Evolutionary conservation across 1,284 basidiomycete species (phyloP).

Genomic region (Cutaneotrichosporon dermatis): DNA sequence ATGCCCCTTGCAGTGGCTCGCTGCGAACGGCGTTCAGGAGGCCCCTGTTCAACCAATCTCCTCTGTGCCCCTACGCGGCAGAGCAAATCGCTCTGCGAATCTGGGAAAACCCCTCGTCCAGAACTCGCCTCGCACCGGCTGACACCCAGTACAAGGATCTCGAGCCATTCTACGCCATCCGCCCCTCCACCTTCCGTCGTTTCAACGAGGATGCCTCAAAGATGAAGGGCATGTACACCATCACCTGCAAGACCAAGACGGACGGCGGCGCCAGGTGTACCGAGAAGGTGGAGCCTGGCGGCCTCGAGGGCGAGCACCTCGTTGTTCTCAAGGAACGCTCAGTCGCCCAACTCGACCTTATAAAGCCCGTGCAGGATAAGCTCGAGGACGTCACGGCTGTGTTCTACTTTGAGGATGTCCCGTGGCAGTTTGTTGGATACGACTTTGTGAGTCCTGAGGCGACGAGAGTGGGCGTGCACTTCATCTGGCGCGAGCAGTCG

Average conservation of each 20-base stretch:
- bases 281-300: slow-evolving; percentile 25
- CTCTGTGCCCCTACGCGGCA: too few species aligned
- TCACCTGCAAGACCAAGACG: slow-evolving; percentile 27
- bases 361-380: slow-evolving; percentile 28
- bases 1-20: too few species aligned
- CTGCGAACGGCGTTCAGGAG: too few species aligned
- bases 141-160: slow-evolving; percentile 36
- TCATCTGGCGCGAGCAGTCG: too few species aligned
- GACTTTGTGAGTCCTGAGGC: slow-evolving; percentile 37
- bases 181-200: slow-evolving; percentile 24
- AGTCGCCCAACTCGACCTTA: slow-evolving; percentile 32
- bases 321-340: slow-evolving; percentile 30
- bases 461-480: too few species aligned
- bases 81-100: too few species aligned
- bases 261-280: slow-evolving; percentile 18
- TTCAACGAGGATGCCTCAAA: slow-evolving; percentile 20
- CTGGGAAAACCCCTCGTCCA: too few species aligned
- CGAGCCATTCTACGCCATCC: slow-evolving; percentile 43
- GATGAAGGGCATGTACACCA: slow-evolving; percentile 40
- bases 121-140: not conserved
- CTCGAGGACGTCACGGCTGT: slow-evolving; percentile 36
- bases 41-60: too few species aligned
- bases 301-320: slow-evolving; percentile 31
- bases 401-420: slow-evolving; percentile 44
- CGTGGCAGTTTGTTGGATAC: slow-evolving; percentile 46